Evolutionary conservation across 306 rosid species (phyloP), one percentile per base, ranked within the genome.

Genomic region (Vigna radiata): DNA sequence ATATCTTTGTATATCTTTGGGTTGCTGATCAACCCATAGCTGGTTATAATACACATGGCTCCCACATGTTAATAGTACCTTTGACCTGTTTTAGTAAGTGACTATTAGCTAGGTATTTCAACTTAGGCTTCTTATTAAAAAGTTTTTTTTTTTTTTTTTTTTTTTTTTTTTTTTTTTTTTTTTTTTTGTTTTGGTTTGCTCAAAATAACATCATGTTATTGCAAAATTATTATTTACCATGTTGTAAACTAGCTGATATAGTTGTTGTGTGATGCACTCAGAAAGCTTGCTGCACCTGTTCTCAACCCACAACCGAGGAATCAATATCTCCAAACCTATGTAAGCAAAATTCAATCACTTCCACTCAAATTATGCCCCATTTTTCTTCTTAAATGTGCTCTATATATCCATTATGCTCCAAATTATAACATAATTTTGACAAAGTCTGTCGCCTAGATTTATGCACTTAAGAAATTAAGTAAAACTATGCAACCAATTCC

Each of bases 271-370:
- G 56, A 18, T 83, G 69, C 62, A n/a, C 77, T 77, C 98, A 96
- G 99, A 96, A 91, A 90, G 86, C 88, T 68, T 96, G 99, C 87
- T 91, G 68, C 83, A 76, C 90, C 21, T 96, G 99, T 86, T 91
- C 96, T 82, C 96, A 87, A 67, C 84, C 97, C 33, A 72, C 87
- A 63, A 78, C 94, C 11, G 99, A 91, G 83, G 97, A 89, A 49
- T 93, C 89, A 47, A 76, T 93, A 73, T 89, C 97, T 77, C 99
- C 90, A 76, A 96, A 96, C 84, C 90, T 96, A 71, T 86, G 99
- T 96, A 82, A 91, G 99, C 76, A 37, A 81, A 74, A 70, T 77
- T 58, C 68, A 50, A 16, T 37, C 81, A 58, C 70, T 46, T 37
- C 7, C 29, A 3, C 68, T 63, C 46, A 83, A 49, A 60, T 64